Base-by-base conservation (phyloP, 345 rosid species). In the Pistacia atlantica region DNA sequence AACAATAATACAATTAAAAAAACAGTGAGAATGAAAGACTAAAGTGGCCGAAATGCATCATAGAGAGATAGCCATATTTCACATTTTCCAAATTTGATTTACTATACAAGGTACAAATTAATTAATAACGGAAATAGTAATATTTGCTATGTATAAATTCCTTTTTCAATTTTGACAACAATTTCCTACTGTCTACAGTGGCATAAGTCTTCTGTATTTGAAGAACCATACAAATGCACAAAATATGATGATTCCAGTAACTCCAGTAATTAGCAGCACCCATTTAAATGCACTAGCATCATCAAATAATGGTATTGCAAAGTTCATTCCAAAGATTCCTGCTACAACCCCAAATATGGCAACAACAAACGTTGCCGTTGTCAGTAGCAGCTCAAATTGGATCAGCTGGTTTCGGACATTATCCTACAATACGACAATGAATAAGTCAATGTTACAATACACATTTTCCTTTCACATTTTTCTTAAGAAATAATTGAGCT, bases 291-390 rank as follows among this genome's bases (percentile, higher is more conserved):
- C 97, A 13, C 56, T 77, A 14, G 91, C 77, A 65, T 91, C 81
- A 14, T 90, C 90, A 78, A 96, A 96, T 65, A 96, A 68, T 16
- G 97, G 82, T 80, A 92, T 80, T 13, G 66, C 42, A 69, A 96
- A 96, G 76, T 94, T 94, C 99, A 96, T 96, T 18, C 98, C 99
- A 80, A 96, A 96, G 64, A 96, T 81, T 78, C 99, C 98, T 4
- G 99, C 97, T 56, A 96, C 99, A 4, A 96, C 99, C 60, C 97
- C 99, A 73, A 96, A 96, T 52, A 96, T 92, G 51, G 99, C 97
- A 22, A 91, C 99, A 33, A 96, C 98, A 49, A 96, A 96, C 3
- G 98, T 93, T 0, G 97, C 98, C 0, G 99, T 93, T 0, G 99
- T 96, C 20, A 96, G 88, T 11, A 96, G 87, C 79, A 96, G 88